Evolutionary conservation across 1,284 basidiomycete genomes (phyloP).

Genomic region (Rhodofomes roseus): DNA sequence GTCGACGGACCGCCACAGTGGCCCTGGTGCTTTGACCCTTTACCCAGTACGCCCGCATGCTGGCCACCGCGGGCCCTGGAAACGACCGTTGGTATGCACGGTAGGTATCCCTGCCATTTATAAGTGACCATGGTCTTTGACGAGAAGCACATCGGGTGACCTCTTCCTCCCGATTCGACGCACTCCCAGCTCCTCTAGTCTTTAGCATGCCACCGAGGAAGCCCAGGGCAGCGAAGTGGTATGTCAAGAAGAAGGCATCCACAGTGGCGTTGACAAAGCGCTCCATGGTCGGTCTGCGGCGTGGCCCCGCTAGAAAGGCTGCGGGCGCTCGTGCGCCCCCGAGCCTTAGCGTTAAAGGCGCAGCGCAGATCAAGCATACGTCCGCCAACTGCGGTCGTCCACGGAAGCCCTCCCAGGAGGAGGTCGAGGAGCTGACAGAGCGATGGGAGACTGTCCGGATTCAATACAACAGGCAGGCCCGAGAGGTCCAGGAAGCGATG

Average conservation of each 20-base stretch:
- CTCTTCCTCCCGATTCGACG: no score
- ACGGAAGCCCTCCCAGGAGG: not conserved
- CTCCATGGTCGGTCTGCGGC: not conserved
- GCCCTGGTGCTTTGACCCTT: not conserved
- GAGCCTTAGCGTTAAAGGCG: not conserved
- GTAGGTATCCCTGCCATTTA: not conserved
- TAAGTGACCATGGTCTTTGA: not conserved
- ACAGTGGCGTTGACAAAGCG: not conserved
- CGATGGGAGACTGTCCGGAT: not conserved
- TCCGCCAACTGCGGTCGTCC: not conserved
- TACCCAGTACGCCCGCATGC: no score
- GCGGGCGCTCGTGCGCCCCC: no score
- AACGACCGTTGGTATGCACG: not conserved
- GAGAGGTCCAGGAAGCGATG: not conserved
- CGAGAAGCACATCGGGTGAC: not conserved
- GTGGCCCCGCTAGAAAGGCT: not conserved
- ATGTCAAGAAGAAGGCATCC: not conserved
- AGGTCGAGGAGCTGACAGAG: not conserved
- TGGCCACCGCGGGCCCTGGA: no score
- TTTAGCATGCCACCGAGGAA: not conserved
- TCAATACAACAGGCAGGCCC: not conserved
- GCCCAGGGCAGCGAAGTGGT: not conserved
- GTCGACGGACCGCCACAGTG: no score
- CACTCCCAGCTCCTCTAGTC: not conserved
- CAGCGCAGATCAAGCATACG: not conserved